phyloP scores from a whole-genome alignment of 805 yeast genomes.

The Tetrapisispora fleetii region DNA sequence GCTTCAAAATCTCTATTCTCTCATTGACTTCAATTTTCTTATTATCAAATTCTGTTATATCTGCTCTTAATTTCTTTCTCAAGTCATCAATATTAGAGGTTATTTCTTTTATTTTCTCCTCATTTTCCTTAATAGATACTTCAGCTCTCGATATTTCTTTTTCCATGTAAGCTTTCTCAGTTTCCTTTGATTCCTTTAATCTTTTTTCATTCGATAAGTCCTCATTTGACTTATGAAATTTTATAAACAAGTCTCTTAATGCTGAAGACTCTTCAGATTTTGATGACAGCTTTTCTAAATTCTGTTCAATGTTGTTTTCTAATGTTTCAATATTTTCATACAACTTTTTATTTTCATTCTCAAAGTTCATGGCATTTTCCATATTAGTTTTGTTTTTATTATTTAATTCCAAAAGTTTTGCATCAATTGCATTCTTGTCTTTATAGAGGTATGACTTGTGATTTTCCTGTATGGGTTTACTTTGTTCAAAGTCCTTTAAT shows the following conservation, averaged over 20 bases:
- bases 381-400: conserved; percentile 9
- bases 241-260: conserved; percentile 13
- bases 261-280: conserved; percentile 6
- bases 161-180: conserved; percentile 56
- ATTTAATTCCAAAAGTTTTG: conserved; percentile 37
- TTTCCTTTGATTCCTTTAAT: conserved; percentile 37
- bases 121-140: conserved; percentile 39
- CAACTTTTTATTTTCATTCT: conserved; percentile 23
- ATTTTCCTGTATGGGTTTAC: conserved; percentile 33
- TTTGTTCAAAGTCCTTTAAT: conserved; percentile 35
- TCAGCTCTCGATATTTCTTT: conserved; percentile 48
- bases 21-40: conserved; percentile 5
- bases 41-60: conserved; percentile 3
- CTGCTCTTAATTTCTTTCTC: conserved; percentile 9
- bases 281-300: conserved; percentile 13
- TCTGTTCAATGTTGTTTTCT: conserved; percentile 22
- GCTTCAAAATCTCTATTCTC: conserved; percentile 8
- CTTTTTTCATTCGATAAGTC: conserved; percentile 36
- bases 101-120: conserved; percentile 20
- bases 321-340: conserved; percentile 20
- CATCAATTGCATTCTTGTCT: conserved; percentile 37
- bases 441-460: conserved; percentile 35
- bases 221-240: conserved; percentile 37
- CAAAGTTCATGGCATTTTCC: conserved; percentile 25
- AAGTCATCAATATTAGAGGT: conserved; percentile 8